Conservation (phyloP, 441 rosid species). For the Adansonia madagascariensis region DNA sequence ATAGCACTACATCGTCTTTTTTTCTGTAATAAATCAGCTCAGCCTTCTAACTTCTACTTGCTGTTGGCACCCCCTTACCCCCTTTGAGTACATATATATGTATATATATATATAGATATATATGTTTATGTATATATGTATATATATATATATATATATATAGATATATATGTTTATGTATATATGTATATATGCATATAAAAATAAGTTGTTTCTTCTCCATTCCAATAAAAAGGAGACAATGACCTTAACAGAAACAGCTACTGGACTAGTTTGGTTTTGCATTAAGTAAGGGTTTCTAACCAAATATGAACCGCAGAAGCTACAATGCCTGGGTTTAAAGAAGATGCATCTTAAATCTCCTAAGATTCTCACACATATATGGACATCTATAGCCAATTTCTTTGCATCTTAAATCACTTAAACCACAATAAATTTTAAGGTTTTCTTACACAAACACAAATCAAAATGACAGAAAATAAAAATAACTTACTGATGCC, state of each 20-base stretch:
- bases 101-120: too few relatives aligned
- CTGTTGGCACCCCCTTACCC: too few relatives aligned
- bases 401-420: constrained; percentile 12
- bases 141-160: too few relatives aligned
- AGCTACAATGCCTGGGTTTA: constrained; percentile 14
- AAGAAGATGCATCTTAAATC: constrained; percentile 11
- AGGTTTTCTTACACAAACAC: not conserved
- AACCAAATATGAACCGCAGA: constrained; percentile 5
- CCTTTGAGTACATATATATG: too few relatives aligned
- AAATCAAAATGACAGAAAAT: not conserved
- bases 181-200: too few relatives aligned
- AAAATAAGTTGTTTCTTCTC: not conserved
- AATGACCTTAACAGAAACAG: not conserved
- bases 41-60: not conserved
- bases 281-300: constrained; percentile 1
- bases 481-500: constrained; percentile 75
- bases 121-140: too few relatives aligned
- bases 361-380: not conserved
- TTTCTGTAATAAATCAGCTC: not conserved
- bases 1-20: not conserved
- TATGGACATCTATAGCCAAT: constrained; percentile 11
- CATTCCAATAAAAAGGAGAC: not conserved
- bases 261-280: not conserved
- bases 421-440: not conserved
- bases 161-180: too few relatives aligned